phyloP scores from a whole-genome alignment of 176 grass and related monocot genomes.

The Eragrostis curvula region DNA sequence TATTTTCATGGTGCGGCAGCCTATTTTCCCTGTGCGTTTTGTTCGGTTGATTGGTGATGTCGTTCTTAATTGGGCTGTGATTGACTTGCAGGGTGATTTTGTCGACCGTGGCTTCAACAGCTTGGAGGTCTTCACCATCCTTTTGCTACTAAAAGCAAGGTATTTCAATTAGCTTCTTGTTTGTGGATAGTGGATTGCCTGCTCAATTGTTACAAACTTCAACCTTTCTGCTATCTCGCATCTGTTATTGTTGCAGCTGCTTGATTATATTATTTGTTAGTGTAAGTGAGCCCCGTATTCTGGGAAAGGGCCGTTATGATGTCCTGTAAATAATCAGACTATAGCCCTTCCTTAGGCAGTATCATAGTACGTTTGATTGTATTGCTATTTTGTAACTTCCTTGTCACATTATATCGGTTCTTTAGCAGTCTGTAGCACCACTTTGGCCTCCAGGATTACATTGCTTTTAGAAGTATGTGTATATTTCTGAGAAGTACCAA shows the following conservation, averaged over 20 bases:
- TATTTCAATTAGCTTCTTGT: constrained; percentile 44
- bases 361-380: constrained; percentile 16
- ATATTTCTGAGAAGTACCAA: constrained; percentile 10
- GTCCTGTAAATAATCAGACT: background rate
- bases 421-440: background rate
- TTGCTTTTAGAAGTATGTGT: background rate
- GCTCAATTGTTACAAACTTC: constrained; percentile 8
- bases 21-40: background rate
- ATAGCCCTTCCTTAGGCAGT: background rate
- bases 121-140: constrained; percentile 95
- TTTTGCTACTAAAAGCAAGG: constrained; percentile 98
- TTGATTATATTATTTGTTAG: background rate
- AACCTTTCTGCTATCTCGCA: constrained; percentile 23
- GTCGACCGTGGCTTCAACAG: constrained; percentile 99
- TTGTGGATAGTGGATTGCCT: background rate
- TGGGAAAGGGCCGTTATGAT: background rate
- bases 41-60: constrained; percentile 11
- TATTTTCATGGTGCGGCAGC: constrained; percentile 85
- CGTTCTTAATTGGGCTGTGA: constrained; percentile 29
- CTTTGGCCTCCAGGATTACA: background rate
- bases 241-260: background rate
- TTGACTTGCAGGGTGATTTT: constrained; percentile 81
- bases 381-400: background rate
- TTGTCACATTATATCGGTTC: background rate
- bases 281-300: background rate